These are phyloP conservation scores for Sporobolomyces pararoseus DNA, from an alignment of 768 basidiomycete species.

Conservation along the genomic window DNA sequence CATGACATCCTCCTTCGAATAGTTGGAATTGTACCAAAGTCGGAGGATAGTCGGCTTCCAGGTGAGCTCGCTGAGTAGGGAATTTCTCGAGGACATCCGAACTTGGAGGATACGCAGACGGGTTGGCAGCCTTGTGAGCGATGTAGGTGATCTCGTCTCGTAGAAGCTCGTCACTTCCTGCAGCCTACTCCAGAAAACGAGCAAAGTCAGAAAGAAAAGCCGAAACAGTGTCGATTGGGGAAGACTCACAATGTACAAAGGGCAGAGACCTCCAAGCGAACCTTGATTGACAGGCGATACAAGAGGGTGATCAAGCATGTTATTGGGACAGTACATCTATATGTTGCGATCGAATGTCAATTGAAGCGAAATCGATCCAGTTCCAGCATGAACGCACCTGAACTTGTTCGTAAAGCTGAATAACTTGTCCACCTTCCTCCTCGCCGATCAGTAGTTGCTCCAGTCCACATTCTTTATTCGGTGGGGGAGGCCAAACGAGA, in stretches of 20 bases:
- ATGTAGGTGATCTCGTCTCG: conserved; percentile 83
- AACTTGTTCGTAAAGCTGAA: conserved; percentile 36
- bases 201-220: neutral
- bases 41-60: conserved; percentile 39
- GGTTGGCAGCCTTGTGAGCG: conserved; percentile 87
- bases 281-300: conserved; percentile 70
- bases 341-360: too few species aligned
- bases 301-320: conserved; percentile 66
- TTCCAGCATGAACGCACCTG: conserved; percentile 17
- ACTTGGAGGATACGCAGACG: conserved; percentile 64
- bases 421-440: conserved; percentile 7
- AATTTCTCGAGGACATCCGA: conserved; percentile 56
- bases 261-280: conserved; percentile 86
- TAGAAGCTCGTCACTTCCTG: conserved; percentile 61
- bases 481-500: conserved; percentile 50
- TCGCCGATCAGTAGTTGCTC: conserved; percentile 22
- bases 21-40: conserved; percentile 43
- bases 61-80: conserved; percentile 42
- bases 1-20: conserved; percentile 42
- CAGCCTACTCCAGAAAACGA: conserved; percentile 4
- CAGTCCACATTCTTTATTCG: conserved; percentile 22
- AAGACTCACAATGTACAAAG: conserved; percentile 71
- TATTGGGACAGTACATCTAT: conserved; percentile 84
- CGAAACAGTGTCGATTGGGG: too few species aligned
- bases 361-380: too few species aligned